A percentile compares a stretch with the other conserved stretches of the same genome.
These are phyloP conservation scores for Epichloe baconii DNA, from an alignment of 2,329 filamentous ascomycete genomes.

Conservation along the genomic window DNA sequence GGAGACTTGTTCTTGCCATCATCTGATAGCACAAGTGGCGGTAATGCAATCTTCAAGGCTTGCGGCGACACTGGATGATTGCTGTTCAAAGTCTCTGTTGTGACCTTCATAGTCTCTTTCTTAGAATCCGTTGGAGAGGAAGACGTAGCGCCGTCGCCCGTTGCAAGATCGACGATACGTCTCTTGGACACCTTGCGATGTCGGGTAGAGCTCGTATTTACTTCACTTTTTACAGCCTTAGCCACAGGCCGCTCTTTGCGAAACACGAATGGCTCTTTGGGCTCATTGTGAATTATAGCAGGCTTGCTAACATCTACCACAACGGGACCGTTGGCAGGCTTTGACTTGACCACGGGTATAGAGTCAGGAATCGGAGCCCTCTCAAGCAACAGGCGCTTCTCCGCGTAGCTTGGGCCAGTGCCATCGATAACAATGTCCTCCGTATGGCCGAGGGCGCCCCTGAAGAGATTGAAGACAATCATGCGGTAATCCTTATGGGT, in stretches of 20 bases:
- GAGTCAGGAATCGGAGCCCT: slow-evolving; percentile 62
- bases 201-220: slow-evolving; percentile 44
- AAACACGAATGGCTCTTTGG: slow-evolving; percentile 36
- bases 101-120: slow-evolving; percentile 10
- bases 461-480: slow-evolving; percentile 92
- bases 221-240: slow-evolving; percentile 42
- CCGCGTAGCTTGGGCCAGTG: slow-evolving; percentile 67
- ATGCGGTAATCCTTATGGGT: slow-evolving; percentile 77
- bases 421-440: slow-evolving; percentile 87
- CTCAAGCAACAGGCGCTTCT: slow-evolving; percentile 74
- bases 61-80: slow-evolving; percentile 34
- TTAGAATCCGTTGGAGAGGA: slow-evolving; percentile 15
- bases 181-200: slow-evolving; percentile 48
- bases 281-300: slow-evolving; percentile 40
- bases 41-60: slow-evolving; percentile 23
- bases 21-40: slow-evolving; percentile 19
- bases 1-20: slow-evolving; percentile 15
- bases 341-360: slow-evolving; percentile 65
- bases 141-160: slow-evolving; percentile 27
- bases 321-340: slow-evolving; percentile 46
- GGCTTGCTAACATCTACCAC: slow-evolving; percentile 58
- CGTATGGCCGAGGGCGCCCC: slow-evolving; percentile 74
- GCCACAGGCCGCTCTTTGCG: slow-evolving; percentile 46
- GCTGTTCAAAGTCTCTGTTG: slow-evolving; percentile 13
- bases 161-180: slow-evolving; percentile 52